Percentiles rank a stretch among this genome's conserved stretches.
These are phyloP conservation scores for Epichloe sibirici DNA, from an alignment of 2,329 filamentous ascomycete genomes.

Conservation along the genomic window DNA sequence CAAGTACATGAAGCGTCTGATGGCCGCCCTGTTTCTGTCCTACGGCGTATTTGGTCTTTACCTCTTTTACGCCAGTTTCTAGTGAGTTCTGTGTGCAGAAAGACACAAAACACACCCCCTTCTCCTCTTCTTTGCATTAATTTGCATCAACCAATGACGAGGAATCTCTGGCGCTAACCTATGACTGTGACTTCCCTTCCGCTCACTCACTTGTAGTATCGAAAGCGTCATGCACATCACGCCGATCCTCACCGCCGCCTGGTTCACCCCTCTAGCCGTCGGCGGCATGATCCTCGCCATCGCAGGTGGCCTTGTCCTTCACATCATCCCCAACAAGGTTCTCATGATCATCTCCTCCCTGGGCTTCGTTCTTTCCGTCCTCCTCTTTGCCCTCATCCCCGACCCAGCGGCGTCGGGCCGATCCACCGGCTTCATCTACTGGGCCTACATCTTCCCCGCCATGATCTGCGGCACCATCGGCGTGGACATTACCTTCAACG, in stretches of 20 bases:
- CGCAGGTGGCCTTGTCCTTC: conserved; percentile 53
- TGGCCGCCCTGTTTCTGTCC: conserved; percentile 47
- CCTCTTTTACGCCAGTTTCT: conserved; percentile 57
- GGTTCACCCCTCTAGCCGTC: conserved; percentile 54
- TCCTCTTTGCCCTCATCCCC: conserved; percentile 55
- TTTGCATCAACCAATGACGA: too few species aligned
- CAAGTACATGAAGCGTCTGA: conserved; percentile 54
- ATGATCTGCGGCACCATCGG: conserved; percentile 60
- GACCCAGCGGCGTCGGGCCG: conserved; percentile 23
- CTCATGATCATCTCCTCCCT: conserved; percentile 49
- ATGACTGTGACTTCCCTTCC: neutral
- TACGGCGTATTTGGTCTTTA: conserved; percentile 60
- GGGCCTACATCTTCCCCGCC: conserved; percentile 61
- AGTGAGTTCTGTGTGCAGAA: conserved; percentile 31
- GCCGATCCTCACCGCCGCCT: conserved; percentile 53
- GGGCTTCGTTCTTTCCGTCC: conserved; percentile 43
- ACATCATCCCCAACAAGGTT: conserved; percentile 49
- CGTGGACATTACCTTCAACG: conserved; percentile 64
- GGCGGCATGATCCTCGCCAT: conserved; percentile 56
- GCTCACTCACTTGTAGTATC: conserved; percentile 31
- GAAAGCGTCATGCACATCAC: conserved; percentile 44
- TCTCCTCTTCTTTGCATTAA: neutral
- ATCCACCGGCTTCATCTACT: conserved; percentile 36
- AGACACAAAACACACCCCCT: neutral
- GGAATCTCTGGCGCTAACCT: neutral